Conservation (phyloP, 352 stramenopile genomes). For the Peronosclerospora sorghi region DNA sequence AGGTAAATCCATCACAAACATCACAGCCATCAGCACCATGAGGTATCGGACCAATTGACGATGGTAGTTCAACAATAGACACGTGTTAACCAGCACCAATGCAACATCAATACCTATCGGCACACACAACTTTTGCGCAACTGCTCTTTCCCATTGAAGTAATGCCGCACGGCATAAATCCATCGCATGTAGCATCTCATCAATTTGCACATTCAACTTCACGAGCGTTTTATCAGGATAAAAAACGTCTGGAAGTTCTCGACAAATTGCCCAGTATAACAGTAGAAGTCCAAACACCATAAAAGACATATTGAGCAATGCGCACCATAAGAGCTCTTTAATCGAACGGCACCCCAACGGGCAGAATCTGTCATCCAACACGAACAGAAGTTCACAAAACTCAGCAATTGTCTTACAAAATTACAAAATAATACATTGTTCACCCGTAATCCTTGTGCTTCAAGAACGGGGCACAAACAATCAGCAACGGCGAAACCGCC, state of each 20-base stretch:
- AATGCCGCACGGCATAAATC: constrained; percentile 33
- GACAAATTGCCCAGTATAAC: constrained; percentile 52
- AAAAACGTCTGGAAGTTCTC: constrained; percentile 41
- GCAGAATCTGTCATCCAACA: constrained; percentile 40
- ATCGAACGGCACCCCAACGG: constrained; percentile 52
- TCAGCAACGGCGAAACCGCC: constrained; percentile 40
- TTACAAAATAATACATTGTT: constrained; percentile 3
- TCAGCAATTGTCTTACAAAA: not conserved
- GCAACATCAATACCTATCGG: constrained; percentile 35
- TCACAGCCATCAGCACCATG: constrained; percentile 28
- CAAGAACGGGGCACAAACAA: constrained; percentile 43
- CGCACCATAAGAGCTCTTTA: constrained; percentile 30
- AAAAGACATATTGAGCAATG: constrained; percentile 36
- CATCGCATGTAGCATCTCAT: constrained; percentile 23
- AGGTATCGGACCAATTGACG: constrained; percentile 38
- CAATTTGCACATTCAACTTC: constrained; percentile 28
- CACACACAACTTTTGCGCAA: constrained; percentile 49
- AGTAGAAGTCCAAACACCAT: constrained; percentile 31
- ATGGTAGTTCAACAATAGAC: constrained; percentile 46
- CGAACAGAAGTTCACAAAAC: not conserved
- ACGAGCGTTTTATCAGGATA: constrained; percentile 23
- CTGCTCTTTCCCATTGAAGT: constrained; percentile 27
- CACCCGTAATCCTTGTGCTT: constrained; percentile 42
- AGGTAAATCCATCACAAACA: constrained; percentile 41
- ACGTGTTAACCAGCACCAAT: constrained; percentile 30